Evolutionary conservation across 345 rosid genomes (phyloP).

Genomic region (Adansonia digitata): DNA sequence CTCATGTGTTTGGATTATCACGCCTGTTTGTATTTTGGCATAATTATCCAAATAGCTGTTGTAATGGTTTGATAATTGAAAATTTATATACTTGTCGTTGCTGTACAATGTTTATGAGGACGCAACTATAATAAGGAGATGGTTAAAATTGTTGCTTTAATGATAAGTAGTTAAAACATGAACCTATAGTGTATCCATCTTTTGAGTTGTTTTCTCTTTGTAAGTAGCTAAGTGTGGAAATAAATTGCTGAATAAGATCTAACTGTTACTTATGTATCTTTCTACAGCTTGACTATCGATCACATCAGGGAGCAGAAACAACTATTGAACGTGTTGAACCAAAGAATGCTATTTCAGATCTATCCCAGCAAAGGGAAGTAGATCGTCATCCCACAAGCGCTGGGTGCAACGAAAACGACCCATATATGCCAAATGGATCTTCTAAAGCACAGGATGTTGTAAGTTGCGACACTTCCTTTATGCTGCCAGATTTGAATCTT

Average conservation of each 20-base stretch:
- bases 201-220: too few relatives aligned
- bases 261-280: background rate
- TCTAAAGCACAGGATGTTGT: constrained; percentile 15
- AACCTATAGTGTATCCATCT: too few relatives aligned
- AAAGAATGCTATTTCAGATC: constrained; percentile 2
- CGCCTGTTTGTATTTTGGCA: background rate
- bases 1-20: background rate
- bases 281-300: constrained; percentile 26
- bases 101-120: background rate
- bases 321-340: background rate
- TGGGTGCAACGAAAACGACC: background rate
- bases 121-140: too few relatives aligned
- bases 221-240: too few relatives aligned
- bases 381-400: background rate
- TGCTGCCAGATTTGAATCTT: constrained; percentile 66
- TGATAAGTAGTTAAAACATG: too few relatives aligned
- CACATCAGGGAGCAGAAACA: constrained; percentile 1
- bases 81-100: background rate
- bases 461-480: constrained; percentile 26
- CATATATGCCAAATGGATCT: background rate
- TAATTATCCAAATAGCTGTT: background rate
- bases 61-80: background rate
- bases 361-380: constrained; percentile 12
- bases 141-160: too few relatives aligned
- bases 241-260: background rate